These are phyloP conservation scores for Cercophora newfieldiana DNA, from an alignment of 495 filamentous ascomycete species.

Conservation along the genomic window DNA sequence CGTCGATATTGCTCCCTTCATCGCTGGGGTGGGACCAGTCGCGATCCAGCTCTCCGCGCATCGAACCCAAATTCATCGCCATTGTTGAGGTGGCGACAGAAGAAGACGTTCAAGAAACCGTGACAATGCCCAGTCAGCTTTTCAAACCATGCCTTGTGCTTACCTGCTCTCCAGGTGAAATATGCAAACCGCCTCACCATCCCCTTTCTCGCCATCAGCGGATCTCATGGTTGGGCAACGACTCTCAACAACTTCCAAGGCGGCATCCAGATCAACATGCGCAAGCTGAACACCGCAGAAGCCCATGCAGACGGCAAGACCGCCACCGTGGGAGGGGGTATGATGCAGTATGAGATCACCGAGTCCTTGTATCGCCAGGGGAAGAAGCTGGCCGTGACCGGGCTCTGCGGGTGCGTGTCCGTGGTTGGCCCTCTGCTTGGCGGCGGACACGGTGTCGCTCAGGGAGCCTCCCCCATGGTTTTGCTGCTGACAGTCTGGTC, in stretches of 20 bases:
- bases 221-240: constrained; percentile 2
- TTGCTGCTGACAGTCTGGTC: constrained; percentile 51
- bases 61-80: background rate
- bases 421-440: constrained; percentile 51
- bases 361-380: constrained; percentile 5
- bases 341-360: constrained; percentile 13
- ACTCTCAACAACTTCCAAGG: background rate
- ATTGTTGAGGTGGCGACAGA: constrained; percentile 1
- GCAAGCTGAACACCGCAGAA: background rate
- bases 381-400: constrained; percentile 30
- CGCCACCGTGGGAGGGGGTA: constrained; percentile 16
- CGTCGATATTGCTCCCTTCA: background rate
- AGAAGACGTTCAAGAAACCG: constrained; percentile 7
- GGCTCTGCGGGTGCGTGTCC: constrained; percentile 52
- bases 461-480: constrained; percentile 52
- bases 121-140: background rate
- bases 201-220: constrained; percentile 8
- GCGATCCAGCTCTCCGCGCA: constrained; percentile 4
- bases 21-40: background rate
- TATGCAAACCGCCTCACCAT: constrained; percentile 7
- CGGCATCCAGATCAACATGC: constrained; percentile 21
- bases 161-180: background rate
- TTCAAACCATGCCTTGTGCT: background rate
- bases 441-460: constrained; percentile 53
- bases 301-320: background rate